Evolutionary conservation across 495 filamentous ascomycete genomes (phyloP), one percentile per base, ranked within the genome.

Genomic region (Tuber umbilicatum): DNA sequence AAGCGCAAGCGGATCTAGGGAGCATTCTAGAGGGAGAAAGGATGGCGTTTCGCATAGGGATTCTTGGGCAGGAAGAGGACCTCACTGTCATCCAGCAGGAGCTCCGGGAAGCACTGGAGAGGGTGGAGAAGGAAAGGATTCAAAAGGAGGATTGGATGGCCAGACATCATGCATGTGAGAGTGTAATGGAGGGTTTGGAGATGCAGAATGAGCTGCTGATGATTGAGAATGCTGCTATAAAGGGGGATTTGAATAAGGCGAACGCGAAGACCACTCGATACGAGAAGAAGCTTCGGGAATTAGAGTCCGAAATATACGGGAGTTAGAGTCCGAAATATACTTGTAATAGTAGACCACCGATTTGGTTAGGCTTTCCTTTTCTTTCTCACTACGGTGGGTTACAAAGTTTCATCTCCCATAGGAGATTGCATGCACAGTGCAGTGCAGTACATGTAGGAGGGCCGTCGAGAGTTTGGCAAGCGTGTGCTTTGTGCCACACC

Each of bases 21-120:
- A 6, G 55, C 12, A 31, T 14, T 64, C 55, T 5, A 35, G 27
- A 35, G 55, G 31, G 27, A 17, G 27, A 3, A 35, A 2, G 5
- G 14, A 35, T 0, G 14, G 0, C 4, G 14, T 9, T 31, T 35
- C 23, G 16, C 9, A 2, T 17, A 19, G 5, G 5, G 0, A 17
- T 64, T 10, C 12, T 10, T 31, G 27, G 3, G 27, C 10, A 64
- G 12, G 16, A 1, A 14, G 2, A 17, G 55, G 1, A 6, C 27
- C 27, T 35, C 12, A 64, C 12, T 0, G n/a, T 2, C 1, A 31
- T 35, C 12, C 55, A 35, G 55, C 12, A 16, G 27, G 27, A 16
- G 55, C 14, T 31, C 3, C 6, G 3, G 27, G n/a, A 64, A 12
- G 27, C 3, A 3, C 12, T 35, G 12, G 27, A 35, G 55, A 16